Percentiles rank a stretch among this genome's conserved stretches.
These are phyloP conservation scores for Aspergillus amoenus DNA, from an alignment of 2,329 filamentous ascomycete species.

Conservation along the genomic window DNA sequence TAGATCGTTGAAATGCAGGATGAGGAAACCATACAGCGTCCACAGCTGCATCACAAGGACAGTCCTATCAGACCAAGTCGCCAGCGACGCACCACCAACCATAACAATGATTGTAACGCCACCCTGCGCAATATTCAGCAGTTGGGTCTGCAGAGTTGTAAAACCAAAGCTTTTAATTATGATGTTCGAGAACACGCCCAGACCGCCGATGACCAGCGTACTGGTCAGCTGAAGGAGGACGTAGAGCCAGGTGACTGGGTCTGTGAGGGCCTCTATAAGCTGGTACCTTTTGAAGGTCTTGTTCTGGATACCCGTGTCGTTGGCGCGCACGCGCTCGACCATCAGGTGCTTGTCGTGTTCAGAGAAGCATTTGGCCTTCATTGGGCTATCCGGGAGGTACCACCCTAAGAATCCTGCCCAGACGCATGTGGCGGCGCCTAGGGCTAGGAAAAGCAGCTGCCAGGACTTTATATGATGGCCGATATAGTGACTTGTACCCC, in stretches of 20 bases:
- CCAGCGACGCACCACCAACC: slow-evolving; percentile 61
- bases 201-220: slow-evolving; percentile 28
- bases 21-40: background rate
- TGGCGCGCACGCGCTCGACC: slow-evolving; percentile 56
- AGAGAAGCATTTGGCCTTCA: slow-evolving; percentile 64
- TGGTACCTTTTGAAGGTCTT: slow-evolving; percentile 50
- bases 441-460: slow-evolving; percentile 64
- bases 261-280: slow-evolving; percentile 45
- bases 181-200: slow-evolving; percentile 45
- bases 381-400: slow-evolving; percentile 64
- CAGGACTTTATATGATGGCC: slow-evolving; percentile 56
- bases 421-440: slow-evolving; percentile 50
- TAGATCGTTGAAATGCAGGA: background rate
- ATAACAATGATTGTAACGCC: slow-evolving; percentile 70
- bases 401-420: slow-evolving; percentile 52
- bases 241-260: slow-evolving; percentile 20
- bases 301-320: slow-evolving; percentile 61
- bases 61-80: slow-evolving; percentile 62
- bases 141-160: slow-evolving; percentile 61
- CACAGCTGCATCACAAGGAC: slow-evolving; percentile 9
- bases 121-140: slow-evolving; percentile 70
- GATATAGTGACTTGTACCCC: slow-evolving; percentile 46
- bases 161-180: slow-evolving; percentile 68
- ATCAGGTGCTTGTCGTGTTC: slow-evolving; percentile 62
- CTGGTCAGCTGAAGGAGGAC: slow-evolving; percentile 16